phyloP scores from a whole-genome alignment of 139 green algal species.

The Coelastrella sp. region DNA sequence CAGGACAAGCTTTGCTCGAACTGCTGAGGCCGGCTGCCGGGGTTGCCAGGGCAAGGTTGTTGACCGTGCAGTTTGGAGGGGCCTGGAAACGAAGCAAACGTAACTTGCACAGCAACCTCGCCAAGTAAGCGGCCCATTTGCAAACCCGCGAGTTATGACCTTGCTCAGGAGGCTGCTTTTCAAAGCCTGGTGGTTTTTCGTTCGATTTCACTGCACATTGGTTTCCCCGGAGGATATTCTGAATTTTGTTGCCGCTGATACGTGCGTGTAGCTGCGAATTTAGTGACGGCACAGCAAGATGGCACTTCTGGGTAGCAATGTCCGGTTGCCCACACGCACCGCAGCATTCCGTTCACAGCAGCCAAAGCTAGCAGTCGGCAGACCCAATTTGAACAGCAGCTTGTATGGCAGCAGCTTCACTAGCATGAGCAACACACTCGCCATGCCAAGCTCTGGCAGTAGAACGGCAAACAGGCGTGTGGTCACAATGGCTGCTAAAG shows the following conservation, averaged over 20 bases:
- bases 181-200: neutral
- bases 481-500: slow-evolving; percentile 45
- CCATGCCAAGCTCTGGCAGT: slow-evolving; percentile 24
- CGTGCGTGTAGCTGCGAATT: neutral
- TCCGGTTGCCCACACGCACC: slow-evolving; percentile 24
- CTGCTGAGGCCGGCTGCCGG: too few relatives aligned
- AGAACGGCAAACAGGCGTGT: slow-evolving; percentile 38
- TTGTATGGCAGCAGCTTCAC: slow-evolving; percentile 21
- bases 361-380: neutral
- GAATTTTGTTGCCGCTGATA: neutral
- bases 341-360: slow-evolving; percentile 33
- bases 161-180: neutral
- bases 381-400: neutral
- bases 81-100: too few relatives aligned
- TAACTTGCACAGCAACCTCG: neutral
- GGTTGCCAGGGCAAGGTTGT: too few relatives aligned
- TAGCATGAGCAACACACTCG: neutral
- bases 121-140: neutral
- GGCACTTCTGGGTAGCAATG: slow-evolving; percentile 41
- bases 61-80: too few relatives aligned
- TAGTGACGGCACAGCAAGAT: neutral
- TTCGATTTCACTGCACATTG: neutral
- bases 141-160: neutral
- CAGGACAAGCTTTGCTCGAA: too few relatives aligned
- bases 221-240: neutral